phyloP scores from a whole-genome alignment of 495 filamentous ascomycete species.

The Xylaria venustula region DNA sequence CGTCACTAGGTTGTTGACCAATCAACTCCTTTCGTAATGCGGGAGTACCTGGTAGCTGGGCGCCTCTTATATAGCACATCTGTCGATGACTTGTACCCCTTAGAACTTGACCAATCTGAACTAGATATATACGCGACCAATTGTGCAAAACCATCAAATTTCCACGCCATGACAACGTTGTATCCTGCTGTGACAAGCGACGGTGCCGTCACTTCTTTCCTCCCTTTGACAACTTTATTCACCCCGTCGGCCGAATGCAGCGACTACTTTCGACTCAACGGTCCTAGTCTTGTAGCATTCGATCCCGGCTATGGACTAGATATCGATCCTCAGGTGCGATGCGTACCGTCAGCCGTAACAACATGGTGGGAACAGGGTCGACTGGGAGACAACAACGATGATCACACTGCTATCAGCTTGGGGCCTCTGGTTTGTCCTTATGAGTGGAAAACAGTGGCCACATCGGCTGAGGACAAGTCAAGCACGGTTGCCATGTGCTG shows the following conservation, averaged over 20 bases:
- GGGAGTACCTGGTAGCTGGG: not conserved
- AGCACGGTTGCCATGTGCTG: constrained; percentile 22
- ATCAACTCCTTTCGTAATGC: no score
- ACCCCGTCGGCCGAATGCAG: constrained; percentile 15
- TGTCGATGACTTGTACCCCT: not conserved
- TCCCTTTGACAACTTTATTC: constrained; percentile 18
- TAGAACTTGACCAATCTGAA: no score
- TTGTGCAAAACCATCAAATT: no score
- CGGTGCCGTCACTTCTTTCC: constrained; percentile 18
- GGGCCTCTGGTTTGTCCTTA: constrained; percentile 17
- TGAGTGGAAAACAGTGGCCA: constrained; percentile 15
- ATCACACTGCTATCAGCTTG: constrained; percentile 18
- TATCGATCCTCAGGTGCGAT: constrained; percentile 16
- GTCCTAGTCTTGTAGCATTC: constrained; percentile 20
- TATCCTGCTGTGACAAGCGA: constrained; percentile 15
- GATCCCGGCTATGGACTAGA: constrained; percentile 22
- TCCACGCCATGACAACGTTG: constrained; percentile 10
- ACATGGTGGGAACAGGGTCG: constrained; percentile 23
- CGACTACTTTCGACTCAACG: constrained; percentile 17
- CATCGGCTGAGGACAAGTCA: constrained; percentile 4
- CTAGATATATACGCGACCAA: no score
- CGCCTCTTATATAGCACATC: not conserved
- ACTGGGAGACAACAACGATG: constrained; percentile 6
- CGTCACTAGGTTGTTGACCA: no score
- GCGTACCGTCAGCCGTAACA: constrained; percentile 17